Evolutionary conservation across 1,284 basidiomycete genomes (phyloP).

Genomic region (Ceratobasidium sp.): DNA sequence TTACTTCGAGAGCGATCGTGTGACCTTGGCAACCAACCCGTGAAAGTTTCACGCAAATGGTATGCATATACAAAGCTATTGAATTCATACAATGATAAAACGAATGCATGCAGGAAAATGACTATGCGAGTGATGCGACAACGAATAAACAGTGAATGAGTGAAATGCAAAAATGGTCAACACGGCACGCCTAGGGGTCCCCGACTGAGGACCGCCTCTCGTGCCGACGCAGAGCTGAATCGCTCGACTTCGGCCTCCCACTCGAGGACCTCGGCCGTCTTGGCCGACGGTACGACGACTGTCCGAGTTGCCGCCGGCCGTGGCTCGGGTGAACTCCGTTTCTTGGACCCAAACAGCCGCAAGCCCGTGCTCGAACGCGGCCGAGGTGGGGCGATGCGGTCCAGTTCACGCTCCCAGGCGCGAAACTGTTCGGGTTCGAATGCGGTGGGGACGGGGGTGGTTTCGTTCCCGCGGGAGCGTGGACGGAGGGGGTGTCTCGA

Average conservation of each 20-base stretch:
- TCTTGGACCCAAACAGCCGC: constrained; percentile 24
- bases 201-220: constrained; percentile 29
- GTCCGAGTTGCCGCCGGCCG: neutral
- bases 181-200: neutral
- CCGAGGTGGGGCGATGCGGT: constrained; percentile 60
- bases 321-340: constrained; percentile 24
- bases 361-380: constrained; percentile 29
- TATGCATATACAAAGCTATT: too few relatives aligned
- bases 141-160: neutral
- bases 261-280: constrained; percentile 31
- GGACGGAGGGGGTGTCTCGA: constrained; percentile 29
- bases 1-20: too few relatives aligned
- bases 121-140: too few relatives aligned
- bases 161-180: neutral
- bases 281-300: neutral
- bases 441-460: constrained; percentile 13
- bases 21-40: too few relatives aligned
- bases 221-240: constrained; percentile 29
- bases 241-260: constrained; percentile 36
- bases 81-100: too few relatives aligned
- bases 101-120: too few relatives aligned
- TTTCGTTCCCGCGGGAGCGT: constrained; percentile 28
- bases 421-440: constrained; percentile 50
- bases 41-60: too few relatives aligned
- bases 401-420: constrained; percentile 80